phyloP scores from a whole-genome alignment of 257 asterid species.

The Capsicum baccatum region DNA sequence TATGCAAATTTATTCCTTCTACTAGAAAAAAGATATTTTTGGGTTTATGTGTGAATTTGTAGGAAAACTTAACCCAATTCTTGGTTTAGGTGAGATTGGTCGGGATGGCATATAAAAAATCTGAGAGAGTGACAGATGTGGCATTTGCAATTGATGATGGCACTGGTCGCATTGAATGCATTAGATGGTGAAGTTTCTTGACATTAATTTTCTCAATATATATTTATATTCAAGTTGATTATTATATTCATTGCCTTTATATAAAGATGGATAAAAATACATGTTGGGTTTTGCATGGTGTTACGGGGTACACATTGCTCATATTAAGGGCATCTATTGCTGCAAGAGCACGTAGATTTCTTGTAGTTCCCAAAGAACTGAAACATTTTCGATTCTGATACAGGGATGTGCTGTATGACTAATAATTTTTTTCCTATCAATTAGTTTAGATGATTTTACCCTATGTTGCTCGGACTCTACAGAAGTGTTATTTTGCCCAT shows the following conservation, averaged over 20 bases:
- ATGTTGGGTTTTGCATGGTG: neutral
- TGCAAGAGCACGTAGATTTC: constrained; percentile 12
- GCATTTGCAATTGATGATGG: no score
- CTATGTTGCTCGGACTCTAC: neutral
- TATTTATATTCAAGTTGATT: neutral
- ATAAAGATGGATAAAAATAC: neutral
- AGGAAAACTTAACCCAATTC: no score
- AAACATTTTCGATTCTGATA: neutral
- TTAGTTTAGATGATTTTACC: constrained; percentile 3
- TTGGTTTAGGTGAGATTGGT: no score
- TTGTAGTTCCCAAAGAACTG: neutral
- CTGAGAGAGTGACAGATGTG: no score
- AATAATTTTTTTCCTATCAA: neutral
- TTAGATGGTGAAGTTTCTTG: no score
- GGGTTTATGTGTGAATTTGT: no score
- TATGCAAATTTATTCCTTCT: no score
- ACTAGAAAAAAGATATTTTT: no score
- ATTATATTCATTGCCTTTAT: neutral
- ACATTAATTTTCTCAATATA: neutral
- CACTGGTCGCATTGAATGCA: no score
- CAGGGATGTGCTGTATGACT: neutral
- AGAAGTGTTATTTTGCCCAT: no score
- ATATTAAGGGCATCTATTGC: neutral
- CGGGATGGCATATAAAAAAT: no score
- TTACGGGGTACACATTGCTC: neutral